Base-by-base conservation (phyloP, 2,329 filamentous ascomycete species). In the Tolypocladium album region DNA sequence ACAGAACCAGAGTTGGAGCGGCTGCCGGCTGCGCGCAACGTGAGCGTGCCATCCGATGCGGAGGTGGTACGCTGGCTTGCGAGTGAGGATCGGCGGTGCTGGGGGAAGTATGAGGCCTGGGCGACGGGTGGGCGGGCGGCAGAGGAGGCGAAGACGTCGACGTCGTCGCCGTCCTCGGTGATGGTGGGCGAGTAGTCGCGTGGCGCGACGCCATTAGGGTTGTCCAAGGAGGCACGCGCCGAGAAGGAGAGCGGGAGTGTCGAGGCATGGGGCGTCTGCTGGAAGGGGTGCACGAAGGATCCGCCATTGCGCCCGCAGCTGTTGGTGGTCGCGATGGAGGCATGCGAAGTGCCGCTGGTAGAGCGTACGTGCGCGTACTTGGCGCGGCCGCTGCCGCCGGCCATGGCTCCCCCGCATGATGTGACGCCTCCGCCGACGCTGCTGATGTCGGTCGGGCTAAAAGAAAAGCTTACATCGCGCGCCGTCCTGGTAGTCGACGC, bases 241-340 rank as follows among this genome's bases (percentile, higher is more conserved):
- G 40, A 83, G 69, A 84, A 85, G 31, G 82, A 80, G 62, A 85
- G 67, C 11, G 83, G 82, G 57, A 84, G 82, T 61, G 83, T 85
- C 55, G 82, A 81, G 1, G 82, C 82, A 47, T 82, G 79, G 39
- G 85, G 85, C 11, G 77, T 85, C 72, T 87, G 85, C 68, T 86
- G 83, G 64, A 86, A 87, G 34, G 85, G 84, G 67, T 87, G 85
- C 24, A 86, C 78, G 67, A 87, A 87, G 39, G 76, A 72, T 60
- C 76, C 76, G 60, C 74, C 75, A 60, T 80, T 76, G 58, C 73
- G 62, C 6, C 38, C 62, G 57, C 71, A 77, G 65, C 82, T 85
- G 62, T 75, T 79, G 57, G 78, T 79, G 34, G 82, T 84, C 9
- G 80, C 77, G 58, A 82, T 76, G 12, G 83, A 85, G 63, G 76